Percentiles rank a stretch among this genome's conserved stretches.
phyloP scores from a whole-genome alignment of 2,329 filamentous ascomycete genomes.

The Graphilbum fragrans region DNA sequence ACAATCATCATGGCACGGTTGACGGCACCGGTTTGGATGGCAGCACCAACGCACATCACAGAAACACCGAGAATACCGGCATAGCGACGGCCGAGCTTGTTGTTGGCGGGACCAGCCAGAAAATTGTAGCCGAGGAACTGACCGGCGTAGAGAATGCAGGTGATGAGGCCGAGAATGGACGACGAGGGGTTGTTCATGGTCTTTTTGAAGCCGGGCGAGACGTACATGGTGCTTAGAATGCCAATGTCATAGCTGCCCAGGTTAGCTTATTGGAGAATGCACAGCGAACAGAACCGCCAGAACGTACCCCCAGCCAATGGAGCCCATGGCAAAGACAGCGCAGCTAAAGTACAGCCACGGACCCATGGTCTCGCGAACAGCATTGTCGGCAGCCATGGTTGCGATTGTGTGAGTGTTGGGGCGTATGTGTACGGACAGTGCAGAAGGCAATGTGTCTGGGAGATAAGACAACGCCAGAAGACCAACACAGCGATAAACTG shows the following conservation, averaged over 20 bases:
- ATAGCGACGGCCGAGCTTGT: slow-evolving; percentile 11
- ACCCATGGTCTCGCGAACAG: neutral
- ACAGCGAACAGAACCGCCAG: neutral
- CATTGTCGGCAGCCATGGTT: neutral
- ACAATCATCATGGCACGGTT: slow-evolving; percentile 11
- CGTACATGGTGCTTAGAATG: slow-evolving; percentile 12
- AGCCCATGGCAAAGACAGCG: slow-evolving; percentile 8
- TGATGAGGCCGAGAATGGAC: slow-evolving; percentile 10
- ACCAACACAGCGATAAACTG: too few species aligned
- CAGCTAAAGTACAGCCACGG: slow-evolving; percentile 8
- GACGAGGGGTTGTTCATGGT: slow-evolving; percentile 10
- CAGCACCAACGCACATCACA: slow-evolving; percentile 9
- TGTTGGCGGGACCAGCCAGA: slow-evolving; percentile 8
- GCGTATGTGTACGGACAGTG: too few species aligned
- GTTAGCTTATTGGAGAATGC: neutral
- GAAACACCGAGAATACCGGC: slow-evolving; percentile 9
- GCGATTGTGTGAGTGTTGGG: too few species aligned
- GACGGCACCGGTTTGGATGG: slow-evolving; percentile 9
- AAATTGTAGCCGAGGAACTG: slow-evolving; percentile 12
- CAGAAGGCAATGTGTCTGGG: too few species aligned
- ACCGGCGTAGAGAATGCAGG: slow-evolving; percentile 12
- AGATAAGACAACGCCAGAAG: too few species aligned
- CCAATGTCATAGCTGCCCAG: slow-evolving; percentile 8
- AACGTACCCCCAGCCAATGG: slow-evolving; percentile 8
- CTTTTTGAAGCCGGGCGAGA: slow-evolving; percentile 11